phyloP scores from a whole-genome alignment of 2,329 filamentous ascomycete genomes.

The Talaromyces rugulosus region DNA sequence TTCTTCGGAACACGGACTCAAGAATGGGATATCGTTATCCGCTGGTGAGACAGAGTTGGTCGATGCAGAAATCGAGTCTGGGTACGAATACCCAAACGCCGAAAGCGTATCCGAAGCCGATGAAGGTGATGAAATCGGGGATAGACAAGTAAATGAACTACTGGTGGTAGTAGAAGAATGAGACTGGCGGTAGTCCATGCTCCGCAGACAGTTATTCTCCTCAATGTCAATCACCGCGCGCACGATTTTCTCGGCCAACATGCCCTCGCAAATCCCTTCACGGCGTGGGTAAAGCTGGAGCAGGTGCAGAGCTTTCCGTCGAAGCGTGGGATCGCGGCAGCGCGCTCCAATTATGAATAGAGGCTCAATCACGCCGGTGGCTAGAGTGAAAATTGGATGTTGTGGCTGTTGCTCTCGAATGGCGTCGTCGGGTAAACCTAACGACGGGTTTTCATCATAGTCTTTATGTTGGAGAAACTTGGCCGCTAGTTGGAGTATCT shows the following conservation, averaged over 20 bases:
- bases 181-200: background rate
- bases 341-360: conserved; percentile 1
- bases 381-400: conserved; percentile 9
- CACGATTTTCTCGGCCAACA: conserved; percentile 1
- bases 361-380: conserved; percentile 2
- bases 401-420: background rate
- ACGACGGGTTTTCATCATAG: background rate
- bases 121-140: background rate
- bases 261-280: conserved; percentile 10
- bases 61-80: background rate
- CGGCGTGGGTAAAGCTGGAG: conserved; percentile 8
- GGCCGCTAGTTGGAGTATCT: background rate
- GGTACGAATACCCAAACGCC: background rate
- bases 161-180: background rate
- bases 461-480: conserved; percentile 1
- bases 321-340: conserved; percentile 9
- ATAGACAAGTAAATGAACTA: background rate
- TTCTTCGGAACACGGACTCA: conserved; percentile 3
- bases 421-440: background rate
- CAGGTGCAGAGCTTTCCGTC: conserved; percentile 5
- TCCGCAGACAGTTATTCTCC: conserved; percentile 7
- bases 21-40: background rate
- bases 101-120: background rate
- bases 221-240: conserved; percentile 4
- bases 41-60: background rate